phyloP scores from a whole-genome alignment of 2,329 filamentous ascomycete genomes.

The Aspergillus oerlinghausenensis region DNA sequence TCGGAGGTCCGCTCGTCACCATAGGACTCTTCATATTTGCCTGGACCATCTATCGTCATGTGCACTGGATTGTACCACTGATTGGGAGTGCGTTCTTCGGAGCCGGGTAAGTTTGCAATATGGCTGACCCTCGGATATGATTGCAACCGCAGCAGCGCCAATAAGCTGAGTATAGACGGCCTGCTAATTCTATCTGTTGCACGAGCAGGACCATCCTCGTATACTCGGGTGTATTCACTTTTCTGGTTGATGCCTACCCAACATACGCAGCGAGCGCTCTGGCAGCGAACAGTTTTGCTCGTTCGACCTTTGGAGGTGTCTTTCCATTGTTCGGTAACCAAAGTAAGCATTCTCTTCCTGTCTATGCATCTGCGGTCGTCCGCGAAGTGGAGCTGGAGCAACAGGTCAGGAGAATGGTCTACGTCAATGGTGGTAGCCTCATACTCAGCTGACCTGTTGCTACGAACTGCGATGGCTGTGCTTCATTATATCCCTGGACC shows the following conservation, averaged over 20 bases:
- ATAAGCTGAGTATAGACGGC: neutral
- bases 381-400: neutral
- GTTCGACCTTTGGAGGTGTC: constrained; percentile 72
- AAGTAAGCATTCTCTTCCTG: constrained; percentile 29
- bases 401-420: neutral
- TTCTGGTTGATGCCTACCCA: constrained; percentile 63
- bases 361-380: neutral
- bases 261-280: constrained; percentile 56
- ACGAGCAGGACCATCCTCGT: constrained; percentile 63
- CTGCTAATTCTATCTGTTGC: constrained; percentile 8
- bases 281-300: constrained; percentile 76
- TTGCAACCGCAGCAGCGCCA: constrained; percentile 20
- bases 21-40: constrained; percentile 83
- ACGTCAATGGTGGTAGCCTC: neutral
- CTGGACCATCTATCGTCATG: constrained; percentile 69
- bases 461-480: neutral
- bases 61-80: constrained; percentile 74
- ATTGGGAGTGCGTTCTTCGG: constrained; percentile 70
- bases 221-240: constrained; percentile 83
- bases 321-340: constrained; percentile 71
- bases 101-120: constrained; percentile 53
- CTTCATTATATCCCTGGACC: constrained; percentile 8
- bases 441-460: constrained; percentile 2
- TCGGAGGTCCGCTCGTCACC: constrained; percentile 72
- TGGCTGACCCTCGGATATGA: constrained; percentile 25